Conservation (phyloP, 805 yeast species). For the Yarrowia keelungensis region DNA sequence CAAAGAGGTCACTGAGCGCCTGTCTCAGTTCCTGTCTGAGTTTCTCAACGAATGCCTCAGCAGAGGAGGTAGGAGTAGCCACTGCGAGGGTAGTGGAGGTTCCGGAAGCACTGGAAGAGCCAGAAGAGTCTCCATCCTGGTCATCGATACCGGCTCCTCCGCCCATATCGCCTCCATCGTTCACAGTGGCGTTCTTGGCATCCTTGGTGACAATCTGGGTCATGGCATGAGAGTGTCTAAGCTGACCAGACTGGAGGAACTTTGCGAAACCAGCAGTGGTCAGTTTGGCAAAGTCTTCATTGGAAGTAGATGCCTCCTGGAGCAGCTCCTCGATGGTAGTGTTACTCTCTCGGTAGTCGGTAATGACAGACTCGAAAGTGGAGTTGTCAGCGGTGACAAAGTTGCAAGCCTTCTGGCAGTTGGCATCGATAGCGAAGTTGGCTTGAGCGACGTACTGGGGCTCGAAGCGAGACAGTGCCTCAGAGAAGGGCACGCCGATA, state of each 20-base stretch:
- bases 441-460: constrained; percentile 6
- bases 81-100: constrained; percentile 2
- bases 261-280: constrained; percentile 17
- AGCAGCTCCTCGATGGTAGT: constrained; percentile 7
- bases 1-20: constrained; percentile 5
- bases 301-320: not conserved
- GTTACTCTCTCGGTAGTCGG: constrained; percentile 16
- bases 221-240: constrained; percentile 19
- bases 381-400: constrained; percentile 14
- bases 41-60: constrained; percentile 1
- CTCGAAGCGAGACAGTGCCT: constrained; percentile 19
- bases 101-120: not conserved
- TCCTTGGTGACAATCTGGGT: constrained; percentile 26
- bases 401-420: constrained; percentile 14
- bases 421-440: constrained; percentile 15
- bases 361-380: constrained; percentile 18
- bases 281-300: constrained; percentile 11
- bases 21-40: constrained; percentile 16
- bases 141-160: constrained; percentile 21
- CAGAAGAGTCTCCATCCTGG: not conserved
- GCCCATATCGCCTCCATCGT: constrained; percentile 23
- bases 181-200: constrained; percentile 5
- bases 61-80: constrained; percentile 4
- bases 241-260: constrained; percentile 13
- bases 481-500: constrained; percentile 15